A percentile compares a stretch with the other conserved stretches of the same genome.
These are phyloP conservation scores for Talaromyces wortmannii DNA, from an alignment of 495 filamentous ascomycete species.

Conservation along the genomic window DNA sequence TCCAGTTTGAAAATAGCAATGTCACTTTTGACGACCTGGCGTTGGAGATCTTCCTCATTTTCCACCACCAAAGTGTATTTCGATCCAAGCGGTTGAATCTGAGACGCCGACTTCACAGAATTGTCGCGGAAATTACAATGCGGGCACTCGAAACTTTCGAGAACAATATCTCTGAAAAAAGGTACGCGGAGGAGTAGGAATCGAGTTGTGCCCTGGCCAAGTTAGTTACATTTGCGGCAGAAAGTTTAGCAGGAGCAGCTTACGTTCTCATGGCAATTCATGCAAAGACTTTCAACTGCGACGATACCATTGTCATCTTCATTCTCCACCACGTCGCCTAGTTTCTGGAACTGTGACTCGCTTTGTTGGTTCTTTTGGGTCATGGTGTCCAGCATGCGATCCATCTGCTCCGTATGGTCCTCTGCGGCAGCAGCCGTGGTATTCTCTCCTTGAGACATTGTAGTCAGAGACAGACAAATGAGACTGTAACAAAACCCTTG, in stretches of 20 bases:
- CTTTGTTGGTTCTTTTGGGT: slow-evolving; percentile 1
- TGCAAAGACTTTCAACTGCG: slow-evolving; percentile 61
- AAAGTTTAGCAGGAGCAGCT: slow-evolving; percentile 16
- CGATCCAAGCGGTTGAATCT: slow-evolving; percentile 83
- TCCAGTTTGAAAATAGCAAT: slow-evolving; percentile 72
- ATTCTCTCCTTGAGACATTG: slow-evolving; percentile 25
- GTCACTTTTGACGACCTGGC: slow-evolving; percentile 89
- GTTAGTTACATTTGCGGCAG: background rate
- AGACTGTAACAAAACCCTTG: slow-evolving; percentile 4
- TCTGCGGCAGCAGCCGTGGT: slow-evolving; percentile 6
- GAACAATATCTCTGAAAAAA: slow-evolving; percentile 91
- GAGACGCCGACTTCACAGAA: slow-evolving; percentile 82
- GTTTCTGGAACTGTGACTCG: slow-evolving; percentile 36
- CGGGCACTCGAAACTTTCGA: slow-evolving; percentile 92
- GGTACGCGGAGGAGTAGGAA: slow-evolving; percentile 86
- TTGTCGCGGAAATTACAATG: slow-evolving; percentile 86
- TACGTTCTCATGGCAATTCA: slow-evolving; percentile 86
- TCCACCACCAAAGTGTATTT: slow-evolving; percentile 71
- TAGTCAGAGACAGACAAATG: slow-evolving; percentile 5
- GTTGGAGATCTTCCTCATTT: slow-evolving; percentile 62
- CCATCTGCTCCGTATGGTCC: slow-evolving; percentile 9
- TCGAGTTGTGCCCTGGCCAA: slow-evolving; percentile 66
- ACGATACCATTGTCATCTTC: slow-evolving; percentile 41
- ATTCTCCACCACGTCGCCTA: slow-evolving; percentile 33
- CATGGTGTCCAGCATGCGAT: slow-evolving; percentile 5